phyloP scores from a whole-genome alignment of 306 rosid species.

The Casuarina glauca region DNA sequence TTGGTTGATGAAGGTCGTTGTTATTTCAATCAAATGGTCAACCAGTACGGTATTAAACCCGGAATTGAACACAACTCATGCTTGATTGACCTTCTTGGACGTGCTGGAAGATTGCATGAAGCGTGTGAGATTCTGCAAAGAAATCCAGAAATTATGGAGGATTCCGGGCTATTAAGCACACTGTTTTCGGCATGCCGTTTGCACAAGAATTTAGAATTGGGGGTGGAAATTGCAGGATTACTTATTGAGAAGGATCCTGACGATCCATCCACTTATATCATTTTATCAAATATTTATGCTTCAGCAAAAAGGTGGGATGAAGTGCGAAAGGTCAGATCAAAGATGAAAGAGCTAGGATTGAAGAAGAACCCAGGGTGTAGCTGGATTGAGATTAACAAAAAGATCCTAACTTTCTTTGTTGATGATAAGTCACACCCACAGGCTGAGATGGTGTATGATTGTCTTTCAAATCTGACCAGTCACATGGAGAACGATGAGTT shows the following conservation, averaged over 20 bases:
- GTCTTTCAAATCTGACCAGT: conserved; percentile 52
- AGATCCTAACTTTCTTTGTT: conserved; percentile 61
- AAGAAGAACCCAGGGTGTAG: conserved; percentile 82
- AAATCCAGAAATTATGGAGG: conserved; percentile 53
- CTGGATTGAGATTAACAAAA: conserved; percentile 73
- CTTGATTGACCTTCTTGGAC: conserved; percentile 81
- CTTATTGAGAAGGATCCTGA: conserved; percentile 61
- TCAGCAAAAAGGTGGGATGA: conserved; percentile 68
- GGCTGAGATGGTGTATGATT: conserved; percentile 46
- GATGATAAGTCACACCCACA: conserved; percentile 60
- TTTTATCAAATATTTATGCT: conserved; percentile 65
- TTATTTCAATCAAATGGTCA: conserved; percentile 61
- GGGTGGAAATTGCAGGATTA: conserved; percentile 51
- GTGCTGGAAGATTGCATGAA: conserved; percentile 74
- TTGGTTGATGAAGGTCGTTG: conserved; percentile 65
- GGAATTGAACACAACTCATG: conserved; percentile 76
- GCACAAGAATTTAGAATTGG: conserved; percentile 55
- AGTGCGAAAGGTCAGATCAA: conserved; percentile 56
- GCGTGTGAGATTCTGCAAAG: conserved; percentile 64
- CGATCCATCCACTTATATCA: conserved; percentile 61
- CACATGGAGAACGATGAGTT: conserved; percentile 60
- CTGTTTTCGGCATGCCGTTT: conserved; percentile 65
- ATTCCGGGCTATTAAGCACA: conserved; percentile 62
- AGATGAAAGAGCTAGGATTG: conserved; percentile 69
- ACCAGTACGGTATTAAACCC: conserved; percentile 52